A percentile compares a stretch with the other conserved stretches of the same genome.
These are phyloP conservation scores for Anisodus tanguticus DNA, from an alignment of 257 asterid genomes.

Conservation along the genomic window DNA sequence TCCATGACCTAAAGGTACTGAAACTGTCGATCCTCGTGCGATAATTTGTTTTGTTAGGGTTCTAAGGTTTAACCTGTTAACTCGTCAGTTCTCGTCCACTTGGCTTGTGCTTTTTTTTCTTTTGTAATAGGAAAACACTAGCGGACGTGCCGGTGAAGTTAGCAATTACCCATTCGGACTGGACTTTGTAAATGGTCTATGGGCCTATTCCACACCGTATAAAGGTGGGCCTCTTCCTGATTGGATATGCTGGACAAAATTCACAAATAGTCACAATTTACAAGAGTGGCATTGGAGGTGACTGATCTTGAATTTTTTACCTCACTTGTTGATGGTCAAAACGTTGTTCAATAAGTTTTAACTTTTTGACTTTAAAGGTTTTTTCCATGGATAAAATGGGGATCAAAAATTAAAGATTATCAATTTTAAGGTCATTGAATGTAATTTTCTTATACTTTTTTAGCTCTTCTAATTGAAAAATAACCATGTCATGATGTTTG, in stretches of 20 bases:
- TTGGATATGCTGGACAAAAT: neutral
- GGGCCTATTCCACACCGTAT: neutral
- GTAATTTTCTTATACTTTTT: too few species aligned
- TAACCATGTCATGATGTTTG: too few species aligned
- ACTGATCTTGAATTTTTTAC: too few species aligned
- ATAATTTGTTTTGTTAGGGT: neutral
- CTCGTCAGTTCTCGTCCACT: neutral
- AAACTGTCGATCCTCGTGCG: neutral
- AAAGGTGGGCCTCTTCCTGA: neutral
- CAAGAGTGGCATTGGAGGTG: too few species aligned
- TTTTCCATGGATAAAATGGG: too few species aligned
- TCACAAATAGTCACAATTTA: neutral
- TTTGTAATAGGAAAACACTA: neutral
- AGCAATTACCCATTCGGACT: neutral
- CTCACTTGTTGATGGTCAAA: too few species aligned
- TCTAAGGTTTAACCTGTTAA: neutral
- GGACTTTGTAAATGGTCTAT: neutral
- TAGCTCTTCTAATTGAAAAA: neutral
- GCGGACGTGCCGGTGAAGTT: neutral
- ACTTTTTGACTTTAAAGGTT: too few species aligned
- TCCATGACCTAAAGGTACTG: slow-evolving; percentile 43
- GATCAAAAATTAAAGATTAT: too few species aligned
- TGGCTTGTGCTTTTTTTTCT: neutral
- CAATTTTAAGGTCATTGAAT: too few species aligned
- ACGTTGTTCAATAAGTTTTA: too few species aligned